phyloP scores from a whole-genome alignment of 1,139 yeast species.

The Pichia sp. region DNA sequence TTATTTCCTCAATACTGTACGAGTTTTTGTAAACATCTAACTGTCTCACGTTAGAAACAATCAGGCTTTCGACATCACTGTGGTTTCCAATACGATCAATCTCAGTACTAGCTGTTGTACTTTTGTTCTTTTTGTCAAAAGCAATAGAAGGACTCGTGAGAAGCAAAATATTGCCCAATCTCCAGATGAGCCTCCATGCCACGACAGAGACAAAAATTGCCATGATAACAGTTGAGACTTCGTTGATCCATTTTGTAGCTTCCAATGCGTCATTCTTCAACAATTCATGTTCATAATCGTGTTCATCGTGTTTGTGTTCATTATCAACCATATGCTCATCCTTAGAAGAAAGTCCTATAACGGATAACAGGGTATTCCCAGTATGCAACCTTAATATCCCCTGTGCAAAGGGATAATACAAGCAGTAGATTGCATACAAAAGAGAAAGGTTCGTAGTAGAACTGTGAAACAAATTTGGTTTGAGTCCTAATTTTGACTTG shows the following conservation, averaged over 20 bases:
- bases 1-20: constrained; percentile 46
- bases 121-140: neutral
- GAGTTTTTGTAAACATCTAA: constrained; percentile 48
- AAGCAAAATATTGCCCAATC: constrained; percentile 49
- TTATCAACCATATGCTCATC: constrained; percentile 10
- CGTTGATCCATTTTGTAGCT: constrained; percentile 36
- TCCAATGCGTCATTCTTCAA: constrained; percentile 4
- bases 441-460: constrained; percentile 66
- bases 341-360: constrained; percentile 1
- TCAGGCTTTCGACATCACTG: constrained; percentile 35
- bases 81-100: neutral
- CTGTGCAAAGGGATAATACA: constrained; percentile 27
- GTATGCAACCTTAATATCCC: constrained; percentile 3
- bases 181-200: constrained; percentile 52
- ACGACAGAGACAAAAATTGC: constrained; percentile 47
- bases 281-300: neutral
- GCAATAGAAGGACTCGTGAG: constrained; percentile 45
- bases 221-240: constrained; percentile 46
- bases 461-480: constrained; percentile 37
- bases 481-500: constrained; percentile 18
- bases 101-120: neutral
- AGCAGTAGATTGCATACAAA: constrained; percentile 41
- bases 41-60: constrained; percentile 38
- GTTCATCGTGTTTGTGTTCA: neutral
- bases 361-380: constrained; percentile 1